Evolutionary conservation across 805 yeast genomes (phyloP).

Genomic region (Dipodascopsis uninucleata): DNA sequence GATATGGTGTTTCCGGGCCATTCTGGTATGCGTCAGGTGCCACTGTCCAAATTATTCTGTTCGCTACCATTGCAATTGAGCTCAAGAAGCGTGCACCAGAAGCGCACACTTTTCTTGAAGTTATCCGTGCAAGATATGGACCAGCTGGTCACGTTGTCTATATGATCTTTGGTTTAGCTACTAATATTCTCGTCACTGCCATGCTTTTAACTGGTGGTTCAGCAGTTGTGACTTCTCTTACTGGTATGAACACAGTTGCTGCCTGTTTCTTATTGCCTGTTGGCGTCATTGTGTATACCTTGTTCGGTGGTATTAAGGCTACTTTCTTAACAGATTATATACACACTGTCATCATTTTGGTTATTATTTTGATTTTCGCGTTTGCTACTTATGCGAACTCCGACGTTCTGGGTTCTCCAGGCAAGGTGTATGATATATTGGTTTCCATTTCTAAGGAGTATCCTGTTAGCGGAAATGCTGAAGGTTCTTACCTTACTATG

Average conservation of each 20-base stretch:
- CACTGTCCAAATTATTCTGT: constrained; percentile 77
- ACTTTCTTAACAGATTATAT: constrained; percentile 75
- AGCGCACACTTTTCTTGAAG: constrained; percentile 88
- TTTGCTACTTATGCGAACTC: constrained; percentile 75
- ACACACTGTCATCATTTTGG: constrained; percentile 76
- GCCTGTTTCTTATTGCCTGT: constrained; percentile 78
- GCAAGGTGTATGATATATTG: constrained; percentile 69
- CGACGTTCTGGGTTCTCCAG: constrained; percentile 74
- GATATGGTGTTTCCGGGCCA: constrained; percentile 70
- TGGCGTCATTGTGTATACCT: constrained; percentile 69
- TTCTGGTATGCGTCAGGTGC: constrained; percentile 90
- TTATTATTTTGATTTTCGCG: constrained; percentile 75
- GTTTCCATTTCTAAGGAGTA: constrained; percentile 51
- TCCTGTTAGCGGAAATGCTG: constrained; percentile 76
- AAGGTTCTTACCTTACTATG: constrained; percentile 87
- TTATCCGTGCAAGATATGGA: constrained; percentile 78
- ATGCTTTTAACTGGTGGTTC: constrained; percentile 91
- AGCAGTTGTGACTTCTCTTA: constrained; percentile 71
- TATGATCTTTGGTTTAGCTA: constrained; percentile 70
- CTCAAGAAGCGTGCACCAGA: constrained; percentile 86
- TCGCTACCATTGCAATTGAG: constrained; percentile 83
- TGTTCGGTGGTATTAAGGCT: constrained; percentile 80
- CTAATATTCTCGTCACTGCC: constrained; percentile 86
- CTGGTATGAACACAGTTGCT: constrained; percentile 81
- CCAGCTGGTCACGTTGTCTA: constrained; percentile 54